phyloP scores from a whole-genome alignment of 352 stramenopile species.

The Halophytophthora batemanensis region DNA sequence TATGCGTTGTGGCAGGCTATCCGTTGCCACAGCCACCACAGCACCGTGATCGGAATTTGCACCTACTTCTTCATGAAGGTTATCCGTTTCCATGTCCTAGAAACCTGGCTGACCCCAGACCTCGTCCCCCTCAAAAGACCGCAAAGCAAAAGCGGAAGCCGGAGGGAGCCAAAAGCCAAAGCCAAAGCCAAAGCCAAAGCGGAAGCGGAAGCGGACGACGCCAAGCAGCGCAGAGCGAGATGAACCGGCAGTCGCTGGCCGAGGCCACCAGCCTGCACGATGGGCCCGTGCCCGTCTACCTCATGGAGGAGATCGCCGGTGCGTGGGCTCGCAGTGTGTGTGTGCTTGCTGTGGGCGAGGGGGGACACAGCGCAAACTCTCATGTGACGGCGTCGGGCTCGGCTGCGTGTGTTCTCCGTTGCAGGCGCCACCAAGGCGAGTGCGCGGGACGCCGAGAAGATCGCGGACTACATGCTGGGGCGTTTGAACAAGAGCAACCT shows the following conservation, averaged over 20 bases:
- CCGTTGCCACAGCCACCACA: too few species aligned
- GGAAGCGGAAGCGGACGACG: neutral
- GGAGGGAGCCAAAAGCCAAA: too few species aligned
- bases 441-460: slow-evolving; percentile 70
- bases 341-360: too few species aligned
- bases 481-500: slow-evolving; percentile 80
- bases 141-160: too few species aligned
- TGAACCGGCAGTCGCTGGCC: slow-evolving; percentile 78
- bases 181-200: too few species aligned
- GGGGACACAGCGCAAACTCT: neutral
- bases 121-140: too few species aligned
- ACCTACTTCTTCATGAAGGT: too few species aligned
- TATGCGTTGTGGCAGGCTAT: too few species aligned
- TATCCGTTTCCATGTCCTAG: too few species aligned
- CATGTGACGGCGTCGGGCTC: neutral
- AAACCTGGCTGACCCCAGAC: too few species aligned
- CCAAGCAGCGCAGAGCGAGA: slow-evolving; percentile 14
- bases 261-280: slow-evolving; percentile 86
- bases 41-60: too few species aligned
- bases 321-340: slow-evolving; percentile 14
- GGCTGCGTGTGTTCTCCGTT: neutral
- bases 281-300: slow-evolving; percentile 72
- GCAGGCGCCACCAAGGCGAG: slow-evolving; percentile 61
- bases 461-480: slow-evolving; percentile 72
- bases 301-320: slow-evolving; percentile 86